phyloP scores from a whole-genome alignment of 176 grass and related monocot species.

The Miscanthus lutarioriparius region DNA sequence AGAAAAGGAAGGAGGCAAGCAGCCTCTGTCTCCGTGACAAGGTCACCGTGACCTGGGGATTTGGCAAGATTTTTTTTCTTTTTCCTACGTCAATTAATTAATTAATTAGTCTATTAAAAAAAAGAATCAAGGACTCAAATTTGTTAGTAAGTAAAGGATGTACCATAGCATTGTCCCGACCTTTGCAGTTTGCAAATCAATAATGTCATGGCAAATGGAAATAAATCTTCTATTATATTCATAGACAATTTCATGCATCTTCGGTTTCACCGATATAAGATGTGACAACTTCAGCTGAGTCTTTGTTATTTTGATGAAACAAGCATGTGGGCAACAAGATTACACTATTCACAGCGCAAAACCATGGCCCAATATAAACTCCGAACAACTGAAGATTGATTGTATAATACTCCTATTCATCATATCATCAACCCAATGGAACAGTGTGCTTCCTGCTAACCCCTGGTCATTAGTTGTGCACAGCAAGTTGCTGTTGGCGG shows the following conservation, averaged over 20 bases:
- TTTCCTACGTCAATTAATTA: no score
- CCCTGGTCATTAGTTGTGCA: neutral
- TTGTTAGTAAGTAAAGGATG: no score
- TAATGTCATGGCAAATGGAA: no score
- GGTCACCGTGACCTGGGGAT: no score
- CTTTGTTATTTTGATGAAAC: neutral
- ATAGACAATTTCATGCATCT: neutral
- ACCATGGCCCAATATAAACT: neutral
- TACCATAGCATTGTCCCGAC: no score
- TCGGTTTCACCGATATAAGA: neutral
- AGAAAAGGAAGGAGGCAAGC: no score
- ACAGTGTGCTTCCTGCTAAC: neutral
- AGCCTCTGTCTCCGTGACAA: no score
- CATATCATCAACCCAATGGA: neutral
- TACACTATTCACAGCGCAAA: neutral
- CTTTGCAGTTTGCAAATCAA: no score
- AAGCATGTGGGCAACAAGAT: neutral
- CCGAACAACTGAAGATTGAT: neutral
- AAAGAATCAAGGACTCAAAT: no score
- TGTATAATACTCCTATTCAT: neutral
- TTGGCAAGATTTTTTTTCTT: no score
- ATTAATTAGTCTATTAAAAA: no score
- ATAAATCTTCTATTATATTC: neutral
- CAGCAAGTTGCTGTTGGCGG: neutral
- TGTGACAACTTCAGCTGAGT: neutral